Evolutionary conservation across 106 monocot species (phyloP).

Genomic region (Ottelia alismoides): DNA sequence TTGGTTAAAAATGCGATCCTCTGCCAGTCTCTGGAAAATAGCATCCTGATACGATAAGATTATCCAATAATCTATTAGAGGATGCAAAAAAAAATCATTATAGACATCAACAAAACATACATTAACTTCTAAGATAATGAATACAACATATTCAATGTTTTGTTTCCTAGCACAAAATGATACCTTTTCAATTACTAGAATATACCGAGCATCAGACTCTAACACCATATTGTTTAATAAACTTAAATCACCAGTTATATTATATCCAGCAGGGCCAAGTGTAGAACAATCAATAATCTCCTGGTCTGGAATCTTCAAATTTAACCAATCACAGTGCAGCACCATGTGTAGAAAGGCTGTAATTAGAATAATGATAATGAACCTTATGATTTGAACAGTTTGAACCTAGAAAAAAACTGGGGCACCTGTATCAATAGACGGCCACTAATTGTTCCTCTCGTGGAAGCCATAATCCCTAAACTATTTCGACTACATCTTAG

Average conservation of each 20-base stretch:
- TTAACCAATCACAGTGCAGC: background rate
- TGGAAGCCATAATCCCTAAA: constrained; percentile 85
- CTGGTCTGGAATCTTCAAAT: constrained; percentile 40
- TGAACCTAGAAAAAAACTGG: no score
- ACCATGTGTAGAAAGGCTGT: no score
- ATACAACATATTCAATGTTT: no score
- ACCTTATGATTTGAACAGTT: no score
- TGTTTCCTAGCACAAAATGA: no score
- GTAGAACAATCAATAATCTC: constrained; percentile 54
- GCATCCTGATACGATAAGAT: constrained; percentile 48
- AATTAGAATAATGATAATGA: no score
- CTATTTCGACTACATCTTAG: constrained; percentile 76
- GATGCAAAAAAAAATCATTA: background rate
- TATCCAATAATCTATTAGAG: constrained; percentile 1
- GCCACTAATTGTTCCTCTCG: constrained; percentile 72
- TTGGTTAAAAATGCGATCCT: constrained; percentile 70
- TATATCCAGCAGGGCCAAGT: constrained; percentile 71
- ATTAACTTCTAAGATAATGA: no score
- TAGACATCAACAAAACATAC: no score
- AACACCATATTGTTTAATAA: constrained; percentile 42
- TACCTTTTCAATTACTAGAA: constrained; percentile 94
- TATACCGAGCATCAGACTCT: constrained; percentile 81
- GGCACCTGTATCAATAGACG: constrained; percentile 55
- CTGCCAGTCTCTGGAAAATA: constrained; percentile 87
- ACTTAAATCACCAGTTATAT: constrained; percentile 78